Conservation (phyloP, 495 filamentous ascomycete species). For the Neurospora sp. region DNA sequence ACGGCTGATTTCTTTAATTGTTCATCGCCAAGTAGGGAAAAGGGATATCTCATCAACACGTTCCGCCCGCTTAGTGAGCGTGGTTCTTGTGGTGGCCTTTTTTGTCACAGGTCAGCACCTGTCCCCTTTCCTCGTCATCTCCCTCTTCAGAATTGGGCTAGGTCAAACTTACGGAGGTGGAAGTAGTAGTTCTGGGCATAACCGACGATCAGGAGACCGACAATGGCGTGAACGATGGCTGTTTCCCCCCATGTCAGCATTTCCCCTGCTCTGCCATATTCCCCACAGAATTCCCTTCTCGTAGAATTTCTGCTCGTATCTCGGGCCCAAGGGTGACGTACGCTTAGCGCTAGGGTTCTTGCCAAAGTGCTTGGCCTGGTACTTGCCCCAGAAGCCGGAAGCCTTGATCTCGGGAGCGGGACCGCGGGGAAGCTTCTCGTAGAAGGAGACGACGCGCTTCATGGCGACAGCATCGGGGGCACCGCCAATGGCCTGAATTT, state of each 20-base stretch:
- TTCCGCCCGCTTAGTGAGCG: slow-evolving; percentile 59
- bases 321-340: slow-evolving; percentile 42
- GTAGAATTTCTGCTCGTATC: neutral
- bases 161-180: slow-evolving; percentile 67
- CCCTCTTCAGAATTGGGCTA: no score
- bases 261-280: neutral
- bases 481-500: slow-evolving; percentile 69
- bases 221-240: slow-evolving; percentile 86
- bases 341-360: slow-evolving; percentile 79
- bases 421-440: slow-evolving; percentile 91
- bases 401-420: slow-evolving; percentile 68
- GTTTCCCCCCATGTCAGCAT: slow-evolving; percentile 17
- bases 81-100: slow-evolving; percentile 99
- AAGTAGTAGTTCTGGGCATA: slow-evolving; percentile 99
- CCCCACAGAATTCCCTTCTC: no score
- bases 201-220: slow-evolving; percentile 59
- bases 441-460: slow-evolving; percentile 95
- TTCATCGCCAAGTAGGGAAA: slow-evolving; percentile 12
- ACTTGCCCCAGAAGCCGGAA: slow-evolving; percentile 71
- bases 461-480: slow-evolving; percentile 91
- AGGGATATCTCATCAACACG: slow-evolving; percentile 1
- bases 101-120: neutral
- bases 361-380: slow-evolving; percentile 90
- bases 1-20: slow-evolving; percentile 11
- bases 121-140: no score